Evolutionary conservation across 805 yeast species (phyloP), one percentile per base, ranked within the genome.

Genomic region (Naumovozyma castellii): DNA sequence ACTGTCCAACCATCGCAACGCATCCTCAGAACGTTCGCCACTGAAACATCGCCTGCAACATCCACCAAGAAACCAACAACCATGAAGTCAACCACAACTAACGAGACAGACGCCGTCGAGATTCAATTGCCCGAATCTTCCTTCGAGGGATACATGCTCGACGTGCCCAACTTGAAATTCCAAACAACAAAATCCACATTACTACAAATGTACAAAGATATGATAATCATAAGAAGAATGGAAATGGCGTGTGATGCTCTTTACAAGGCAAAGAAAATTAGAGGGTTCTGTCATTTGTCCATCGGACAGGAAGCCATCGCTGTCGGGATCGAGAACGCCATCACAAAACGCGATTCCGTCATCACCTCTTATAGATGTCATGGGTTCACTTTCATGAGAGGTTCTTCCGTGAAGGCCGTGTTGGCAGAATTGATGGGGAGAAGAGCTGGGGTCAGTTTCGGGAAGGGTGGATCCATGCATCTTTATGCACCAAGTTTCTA

Each of bases 381-480:
- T 77, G 97, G 97, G 54, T 88, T 92, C 71, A 88, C 97, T 34
- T 85, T 77, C 74, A 80, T 85, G 84, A 80, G 98, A 67, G 98
- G 98, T 50, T 84, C 94, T 17, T 71, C 95, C 15, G 95, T 88
- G 51, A 78, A 84, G 67, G 80, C 74, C 44, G 94, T 92, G 42
- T 69, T 92, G 52, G 97, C 95, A 48, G 98, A 92, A 71, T 75
- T 92, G 65, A 83, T 92, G 90, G 98, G 98, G 57, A 83, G 82
- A 71, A 80, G 95, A 72, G 70, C 81, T 43, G 97, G 98, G 73
- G 94, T 84, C 45, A 83, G 97, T 33, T 80, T 71, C 69, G 98
- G 98, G 71, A 92, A 92, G 70, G 98, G 98, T 73, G 98, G 98
- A 56, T 92, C 98, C 50, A 92, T 92, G 98, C 98, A 92, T 72